phyloP scores from a whole-genome alignment of 805 yeast species.

The Cyberlindnera euphorbiae region DNA sequence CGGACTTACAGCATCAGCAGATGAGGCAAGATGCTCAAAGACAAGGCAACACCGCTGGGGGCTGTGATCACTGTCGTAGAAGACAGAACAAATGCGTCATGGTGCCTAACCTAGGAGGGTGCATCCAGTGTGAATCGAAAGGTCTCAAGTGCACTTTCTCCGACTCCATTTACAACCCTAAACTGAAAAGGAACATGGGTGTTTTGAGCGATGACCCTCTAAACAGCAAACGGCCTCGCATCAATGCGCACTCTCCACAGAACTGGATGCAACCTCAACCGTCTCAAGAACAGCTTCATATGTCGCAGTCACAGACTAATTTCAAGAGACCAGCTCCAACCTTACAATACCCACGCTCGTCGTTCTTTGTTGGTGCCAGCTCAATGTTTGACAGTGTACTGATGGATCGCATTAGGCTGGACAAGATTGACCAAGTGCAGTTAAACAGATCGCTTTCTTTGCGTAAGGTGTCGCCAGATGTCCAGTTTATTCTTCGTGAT shows the following conservation, averaged over 20 bases:
- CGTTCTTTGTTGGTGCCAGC: constrained; percentile 85
- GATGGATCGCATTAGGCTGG: constrained; percentile 57
- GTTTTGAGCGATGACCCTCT: constrained; percentile 14
- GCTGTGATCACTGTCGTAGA: constrained; percentile 67
- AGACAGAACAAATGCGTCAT: constrained; percentile 76
- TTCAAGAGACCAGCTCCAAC: constrained; percentile 29
- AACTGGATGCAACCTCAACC: constrained; percentile 6
- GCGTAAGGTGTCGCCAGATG: constrained; percentile 72
- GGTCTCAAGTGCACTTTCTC: constrained; percentile 71
- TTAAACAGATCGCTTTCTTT: constrained; percentile 60
- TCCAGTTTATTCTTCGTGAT: constrained; percentile 74
- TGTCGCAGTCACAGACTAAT: constrained; percentile 11
- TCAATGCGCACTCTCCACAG: constrained; percentile 2
- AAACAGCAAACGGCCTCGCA: constrained; percentile 11
- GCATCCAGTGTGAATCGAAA: constrained; percentile 74
- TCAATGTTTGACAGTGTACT: constrained; percentile 75
- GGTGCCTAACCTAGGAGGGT: constrained; percentile 55
- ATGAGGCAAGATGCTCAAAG: not conserved
- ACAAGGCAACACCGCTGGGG: constrained; percentile 2
- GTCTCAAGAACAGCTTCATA: constrained; percentile 6
- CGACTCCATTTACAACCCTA: constrained; percentile 42
- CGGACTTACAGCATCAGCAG: constrained; percentile 1
- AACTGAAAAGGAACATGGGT: constrained; percentile 33
- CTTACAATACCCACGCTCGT: constrained; percentile 85
- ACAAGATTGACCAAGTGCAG: constrained; percentile 77